Conservation (phyloP, 257 asterid species). For the Solanum clarkiae region DNA sequence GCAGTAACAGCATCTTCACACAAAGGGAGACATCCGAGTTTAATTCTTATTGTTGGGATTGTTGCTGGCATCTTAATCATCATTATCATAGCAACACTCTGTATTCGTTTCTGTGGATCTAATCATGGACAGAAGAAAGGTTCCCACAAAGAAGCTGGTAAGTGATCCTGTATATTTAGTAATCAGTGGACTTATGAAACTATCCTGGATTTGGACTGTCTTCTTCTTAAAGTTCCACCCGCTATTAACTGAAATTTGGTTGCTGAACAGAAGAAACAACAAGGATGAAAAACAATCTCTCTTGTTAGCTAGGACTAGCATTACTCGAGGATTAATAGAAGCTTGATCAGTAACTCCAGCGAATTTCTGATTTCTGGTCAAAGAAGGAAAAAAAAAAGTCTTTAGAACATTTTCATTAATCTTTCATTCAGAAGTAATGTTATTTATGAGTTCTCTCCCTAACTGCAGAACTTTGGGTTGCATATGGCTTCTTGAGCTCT, state of each 20-base stretch:
- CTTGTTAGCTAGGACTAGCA: background rate
- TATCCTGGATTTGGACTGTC: background rate
- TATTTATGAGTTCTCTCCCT: background rate
- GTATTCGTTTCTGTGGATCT: conserved; percentile 47
- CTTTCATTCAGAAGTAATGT: background rate
- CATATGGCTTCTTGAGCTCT: background rate
- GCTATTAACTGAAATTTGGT: background rate
- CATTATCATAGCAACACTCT: conserved; percentile 39
- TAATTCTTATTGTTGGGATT: conserved; percentile 51
- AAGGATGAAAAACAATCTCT: background rate
- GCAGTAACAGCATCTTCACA: conserved; percentile 27
- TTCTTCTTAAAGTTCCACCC: background rate
- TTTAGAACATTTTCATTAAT: background rate
- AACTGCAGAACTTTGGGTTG: background rate
- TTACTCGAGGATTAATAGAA: background rate
- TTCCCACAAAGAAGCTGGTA: conserved; percentile 52
- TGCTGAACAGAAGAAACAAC: background rate
- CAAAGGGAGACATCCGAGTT: conserved; percentile 38
- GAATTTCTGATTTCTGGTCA: background rate
- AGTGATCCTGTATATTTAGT: background rate
- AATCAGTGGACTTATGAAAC: background rate
- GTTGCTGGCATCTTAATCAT: conserved; percentile 55
- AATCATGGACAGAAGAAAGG: conserved; percentile 33
- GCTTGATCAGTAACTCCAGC: background rate
- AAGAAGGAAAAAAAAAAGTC: background rate